Conservation (phyloP, 2,329 filamentous ascomycete species). For the Fusarium algeriense region DNA sequence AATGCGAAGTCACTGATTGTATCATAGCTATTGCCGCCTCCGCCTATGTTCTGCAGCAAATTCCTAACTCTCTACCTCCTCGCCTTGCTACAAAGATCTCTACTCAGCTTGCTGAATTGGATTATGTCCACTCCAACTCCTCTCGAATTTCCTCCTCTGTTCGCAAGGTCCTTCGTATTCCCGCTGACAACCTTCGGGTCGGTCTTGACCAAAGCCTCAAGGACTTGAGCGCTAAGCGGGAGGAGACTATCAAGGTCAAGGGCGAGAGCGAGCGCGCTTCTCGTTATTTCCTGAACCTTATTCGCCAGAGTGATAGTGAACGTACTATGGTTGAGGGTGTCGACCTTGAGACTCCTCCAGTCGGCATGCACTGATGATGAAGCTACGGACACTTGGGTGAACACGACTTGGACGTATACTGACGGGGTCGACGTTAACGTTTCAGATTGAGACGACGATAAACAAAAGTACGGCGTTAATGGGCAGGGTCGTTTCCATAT, state of each 20-base stretch:
- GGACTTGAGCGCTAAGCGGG: slow-evolving; percentile 80
- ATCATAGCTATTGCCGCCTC: slow-evolving; percentile 76
- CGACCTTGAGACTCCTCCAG: slow-evolving; percentile 67
- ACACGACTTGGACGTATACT: slow-evolving; percentile 7
- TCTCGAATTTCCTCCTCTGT: slow-evolving; percentile 86
- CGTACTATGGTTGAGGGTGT: slow-evolving; percentile 63
- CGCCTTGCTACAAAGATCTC: slow-evolving; percentile 89
- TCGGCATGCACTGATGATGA: slow-evolving; percentile 49
- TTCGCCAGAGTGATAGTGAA: slow-evolving; percentile 72
- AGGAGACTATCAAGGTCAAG: slow-evolving; percentile 85
- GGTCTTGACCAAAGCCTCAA: slow-evolving; percentile 88
- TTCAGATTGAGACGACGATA: slow-evolving; percentile 18
- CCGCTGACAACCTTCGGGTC: slow-evolving; percentile 86
- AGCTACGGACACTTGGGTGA: slow-evolving; percentile 24
- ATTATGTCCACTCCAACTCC: slow-evolving; percentile 93
- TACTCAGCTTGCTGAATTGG: slow-evolving; percentile 80
- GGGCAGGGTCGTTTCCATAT: slow-evolving; percentile 24
- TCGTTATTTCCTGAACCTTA: slow-evolving; percentile 91
- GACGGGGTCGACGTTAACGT: slow-evolving; percentile 2
- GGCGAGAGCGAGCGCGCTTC: slow-evolving; percentile 86
- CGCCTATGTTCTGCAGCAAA: slow-evolving; percentile 85
- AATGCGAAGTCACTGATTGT: slow-evolving; percentile 15
- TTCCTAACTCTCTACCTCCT: slow-evolving; percentile 88
- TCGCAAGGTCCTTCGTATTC: slow-evolving; percentile 87
- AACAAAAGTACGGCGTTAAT: slow-evolving; percentile 38